These are phyloP conservation scores for Mucuna pruriens DNA, from an alignment of 306 rosid species.

Conservation along the genomic window DNA sequence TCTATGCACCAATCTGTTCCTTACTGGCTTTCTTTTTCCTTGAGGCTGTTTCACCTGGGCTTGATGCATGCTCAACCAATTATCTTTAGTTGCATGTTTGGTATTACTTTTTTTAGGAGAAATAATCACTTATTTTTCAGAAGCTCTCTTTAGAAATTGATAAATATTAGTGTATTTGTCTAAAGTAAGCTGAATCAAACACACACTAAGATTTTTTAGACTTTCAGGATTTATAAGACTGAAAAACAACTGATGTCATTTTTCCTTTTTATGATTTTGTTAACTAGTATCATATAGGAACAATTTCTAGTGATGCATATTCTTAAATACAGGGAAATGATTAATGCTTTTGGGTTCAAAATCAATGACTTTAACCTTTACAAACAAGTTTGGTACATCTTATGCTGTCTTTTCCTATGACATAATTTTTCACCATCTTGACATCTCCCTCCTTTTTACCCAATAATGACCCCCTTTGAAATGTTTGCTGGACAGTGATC, in stretches of 20 bases:
- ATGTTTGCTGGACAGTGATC: too few species aligned
- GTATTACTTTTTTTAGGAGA: not conserved
- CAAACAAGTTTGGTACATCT: not conserved
- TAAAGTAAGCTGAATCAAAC: not conserved
- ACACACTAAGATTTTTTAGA: not conserved
- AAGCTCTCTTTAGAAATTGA: not conserved
- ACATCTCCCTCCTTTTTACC: too few species aligned
- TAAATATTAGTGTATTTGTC: not conserved
- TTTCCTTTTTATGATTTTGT: not conserved
- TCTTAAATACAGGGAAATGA: slow-evolving; percentile 4
- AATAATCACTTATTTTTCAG: not conserved
- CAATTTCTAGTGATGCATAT: not conserved
- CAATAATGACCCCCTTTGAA: too few species aligned
- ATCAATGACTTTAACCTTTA: not conserved
- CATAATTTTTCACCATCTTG: too few species aligned
- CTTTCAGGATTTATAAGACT: not conserved
- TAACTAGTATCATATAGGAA: not conserved
- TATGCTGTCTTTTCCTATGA: not conserved
- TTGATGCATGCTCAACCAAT: not conserved
- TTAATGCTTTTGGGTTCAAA: not conserved
- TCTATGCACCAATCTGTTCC: not conserved
- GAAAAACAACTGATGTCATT: not conserved
- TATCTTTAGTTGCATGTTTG: not conserved
- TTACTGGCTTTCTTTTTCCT: not conserved
- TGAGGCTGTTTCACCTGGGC: not conserved